These are phyloP conservation scores for Aureobasidium sp. DNA, from an alignment of 2,329 filamentous ascomycete genomes.

Conservation along the genomic window DNA sequence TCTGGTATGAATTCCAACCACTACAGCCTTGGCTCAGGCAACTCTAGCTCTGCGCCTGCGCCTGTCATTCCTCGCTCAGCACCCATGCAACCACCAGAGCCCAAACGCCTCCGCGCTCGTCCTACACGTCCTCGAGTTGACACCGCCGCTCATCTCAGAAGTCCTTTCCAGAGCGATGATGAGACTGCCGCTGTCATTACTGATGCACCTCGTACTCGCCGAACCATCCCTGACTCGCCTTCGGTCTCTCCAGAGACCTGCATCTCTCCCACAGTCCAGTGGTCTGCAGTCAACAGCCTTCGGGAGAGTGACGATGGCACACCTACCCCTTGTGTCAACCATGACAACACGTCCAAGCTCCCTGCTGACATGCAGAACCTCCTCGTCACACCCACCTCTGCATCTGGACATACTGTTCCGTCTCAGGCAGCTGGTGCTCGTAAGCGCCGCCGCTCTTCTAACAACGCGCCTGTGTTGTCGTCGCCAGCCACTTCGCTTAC, in stretches of 20 bases:
- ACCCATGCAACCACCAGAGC: slow-evolving; percentile 10
- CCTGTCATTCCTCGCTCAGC: slow-evolving; percentile 20
- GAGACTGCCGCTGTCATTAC: not conserved
- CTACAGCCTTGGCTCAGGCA: not conserved
- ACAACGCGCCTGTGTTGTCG: not conserved
- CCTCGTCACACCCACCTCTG: slow-evolving; percentile 4
- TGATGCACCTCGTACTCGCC: not conserved
- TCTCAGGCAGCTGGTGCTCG: not conserved
- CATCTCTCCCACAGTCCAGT: slow-evolving; percentile 17
- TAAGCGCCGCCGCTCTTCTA: not conserved
- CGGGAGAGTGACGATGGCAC: not conserved
- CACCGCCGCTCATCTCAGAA: slow-evolving; percentile 11
- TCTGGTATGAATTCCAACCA: not conserved
- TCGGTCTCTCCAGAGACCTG: slow-evolving; percentile 27
- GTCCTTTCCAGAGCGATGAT: slow-evolving; percentile 1
- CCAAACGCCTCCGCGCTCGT: slow-evolving; percentile 16
- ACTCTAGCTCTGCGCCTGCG: not conserved
- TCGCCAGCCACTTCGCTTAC: not conserved
- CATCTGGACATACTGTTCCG: not conserved
- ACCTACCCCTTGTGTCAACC: not conserved
- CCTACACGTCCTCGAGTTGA: slow-evolving; percentile 21
- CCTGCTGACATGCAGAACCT: not conserved
- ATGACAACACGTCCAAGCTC: not conserved
- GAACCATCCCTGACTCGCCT: slow-evolving; percentile 19
- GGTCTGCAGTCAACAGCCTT: slow-evolving; percentile 25